Evolutionary conservation across 192 early-diverging fungal genomes (phyloP).

Genomic region (Backusella macrospora): DNA sequence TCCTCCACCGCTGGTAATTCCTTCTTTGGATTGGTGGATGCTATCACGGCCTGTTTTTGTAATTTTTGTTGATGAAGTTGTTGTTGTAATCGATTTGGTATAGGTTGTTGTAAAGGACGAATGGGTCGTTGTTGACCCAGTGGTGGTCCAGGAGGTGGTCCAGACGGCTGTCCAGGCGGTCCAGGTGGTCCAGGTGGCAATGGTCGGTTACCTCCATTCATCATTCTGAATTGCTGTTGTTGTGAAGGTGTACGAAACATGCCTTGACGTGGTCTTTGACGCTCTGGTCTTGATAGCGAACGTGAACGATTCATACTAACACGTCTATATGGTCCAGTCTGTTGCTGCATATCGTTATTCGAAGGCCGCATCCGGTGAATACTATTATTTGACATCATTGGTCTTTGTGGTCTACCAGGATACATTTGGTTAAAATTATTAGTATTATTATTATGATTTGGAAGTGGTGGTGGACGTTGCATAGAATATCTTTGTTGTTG

Average conservation of each 20-base stretch:
- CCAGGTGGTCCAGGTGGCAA: background rate
- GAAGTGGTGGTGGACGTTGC: slow-evolving; percentile 5
- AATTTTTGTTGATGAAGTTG: slow-evolving; percentile 32
- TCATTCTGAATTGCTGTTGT: slow-evolving; percentile 23
- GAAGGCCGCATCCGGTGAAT: slow-evolving; percentile 14
- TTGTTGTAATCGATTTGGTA: slow-evolving; percentile 33
- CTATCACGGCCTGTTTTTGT: slow-evolving; percentile 25
- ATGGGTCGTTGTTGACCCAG: background rate
- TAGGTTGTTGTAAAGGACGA: slow-evolving; percentile 11
- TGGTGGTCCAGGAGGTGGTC: too few relatives aligned
- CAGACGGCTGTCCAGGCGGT: background rate
- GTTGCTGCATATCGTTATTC: background rate
- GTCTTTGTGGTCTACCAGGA: background rate
- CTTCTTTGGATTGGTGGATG: background rate
- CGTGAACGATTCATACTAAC: slow-evolving; percentile 38
- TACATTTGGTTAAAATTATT: background rate
- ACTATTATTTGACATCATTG: background rate
- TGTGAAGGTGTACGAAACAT: slow-evolving; percentile 45
- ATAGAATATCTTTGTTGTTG: slow-evolving; percentile 8
- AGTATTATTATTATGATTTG: slow-evolving; percentile 1
- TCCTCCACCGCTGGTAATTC: background rate
- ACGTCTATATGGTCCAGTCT: slow-evolving; percentile 23
- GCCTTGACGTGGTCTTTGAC: slow-evolving; percentile 49
- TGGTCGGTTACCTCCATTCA: slow-evolving; percentile 1
- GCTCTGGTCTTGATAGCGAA: slow-evolving; percentile 54